Percentiles rank a stretch among this genome's conserved stretches.
Conservation (phyloP, 192 early-diverging fungal species). For the Linnemannia exigua region DNA sequence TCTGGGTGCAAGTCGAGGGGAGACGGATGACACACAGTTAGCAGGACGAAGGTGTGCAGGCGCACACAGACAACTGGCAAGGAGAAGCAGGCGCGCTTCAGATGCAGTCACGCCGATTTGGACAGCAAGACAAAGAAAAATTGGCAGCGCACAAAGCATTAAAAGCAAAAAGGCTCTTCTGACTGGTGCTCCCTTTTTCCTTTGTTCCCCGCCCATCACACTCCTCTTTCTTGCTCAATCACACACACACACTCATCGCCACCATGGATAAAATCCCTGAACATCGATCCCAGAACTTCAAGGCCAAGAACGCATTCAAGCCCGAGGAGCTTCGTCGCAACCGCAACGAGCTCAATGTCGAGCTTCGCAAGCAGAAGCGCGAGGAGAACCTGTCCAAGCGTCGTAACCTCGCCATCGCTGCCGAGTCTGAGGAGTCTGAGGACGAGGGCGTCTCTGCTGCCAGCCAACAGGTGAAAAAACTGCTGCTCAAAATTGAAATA, state of each 20-base stretch:
- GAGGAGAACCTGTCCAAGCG: conserved; percentile 95
- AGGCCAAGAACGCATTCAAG: conserved; percentile 89
- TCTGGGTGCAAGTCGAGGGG: neutral
- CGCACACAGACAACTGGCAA: neutral
- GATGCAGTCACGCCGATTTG: neutral
- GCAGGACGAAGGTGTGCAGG: neutral
- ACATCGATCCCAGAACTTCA: conserved; percentile 83
- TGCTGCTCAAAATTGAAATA: too few species aligned
- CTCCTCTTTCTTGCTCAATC: neutral
- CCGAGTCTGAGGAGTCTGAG: conserved; percentile 80
- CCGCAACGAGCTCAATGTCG: conserved; percentile 92
- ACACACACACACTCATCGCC: neutral
- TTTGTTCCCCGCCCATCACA: neutral
- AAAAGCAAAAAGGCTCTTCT: neutral
- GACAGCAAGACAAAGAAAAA: too few species aligned
- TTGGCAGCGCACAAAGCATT: neutral
- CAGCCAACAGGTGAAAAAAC: conserved; percentile 67
- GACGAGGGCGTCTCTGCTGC: conserved; percentile 73
- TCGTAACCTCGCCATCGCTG: conserved; percentile 81
- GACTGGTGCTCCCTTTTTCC: too few species aligned
- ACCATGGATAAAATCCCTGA: conserved; percentile 68
- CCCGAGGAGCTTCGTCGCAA: conserved; percentile 93
- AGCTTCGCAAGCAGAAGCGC: conserved; percentile 96
- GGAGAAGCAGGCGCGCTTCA: neutral
- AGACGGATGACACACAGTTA: neutral